These are phyloP conservation scores for Niebla homalea DNA, from an alignment of 495 filamentous ascomycete species.

Conservation along the genomic window DNA sequence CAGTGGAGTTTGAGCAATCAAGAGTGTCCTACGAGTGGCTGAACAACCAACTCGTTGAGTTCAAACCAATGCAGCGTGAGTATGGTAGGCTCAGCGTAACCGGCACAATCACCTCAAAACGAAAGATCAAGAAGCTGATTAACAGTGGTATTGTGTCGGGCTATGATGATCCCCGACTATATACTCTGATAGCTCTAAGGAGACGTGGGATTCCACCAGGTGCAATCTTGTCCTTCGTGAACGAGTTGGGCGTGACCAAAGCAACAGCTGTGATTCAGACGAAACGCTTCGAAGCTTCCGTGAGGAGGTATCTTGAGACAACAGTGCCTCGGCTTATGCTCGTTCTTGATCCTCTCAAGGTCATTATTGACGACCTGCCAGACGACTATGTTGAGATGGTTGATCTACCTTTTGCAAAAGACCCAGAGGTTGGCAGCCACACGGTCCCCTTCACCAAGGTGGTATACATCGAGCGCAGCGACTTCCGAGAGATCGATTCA, in stretches of 20 bases:
- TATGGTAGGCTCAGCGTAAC: conserved; percentile 66
- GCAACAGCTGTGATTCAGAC: conserved; percentile 58
- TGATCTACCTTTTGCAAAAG: conserved; percentile 63
- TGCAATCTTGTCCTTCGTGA: conserved; percentile 75
- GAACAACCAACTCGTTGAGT: conserved; percentile 57
- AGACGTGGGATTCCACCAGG: conserved; percentile 75
- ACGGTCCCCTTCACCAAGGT: conserved; percentile 67
- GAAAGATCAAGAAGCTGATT: conserved; percentile 66
- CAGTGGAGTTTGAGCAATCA: conserved; percentile 67
- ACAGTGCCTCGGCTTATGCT: conserved; percentile 79
- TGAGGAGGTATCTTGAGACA: conserved; percentile 69
- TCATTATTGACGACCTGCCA: conserved; percentile 62
- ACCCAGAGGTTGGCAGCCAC: conserved; percentile 45
- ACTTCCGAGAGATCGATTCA: conserved; percentile 78
- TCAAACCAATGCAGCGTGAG: conserved; percentile 79
- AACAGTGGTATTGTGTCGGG: conserved; percentile 57
- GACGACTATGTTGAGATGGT: conserved; percentile 50
- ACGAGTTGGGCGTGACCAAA: conserved; percentile 79
- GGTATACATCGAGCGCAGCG: conserved; percentile 83
- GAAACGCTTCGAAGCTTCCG: conserved; percentile 59
- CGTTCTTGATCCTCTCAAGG: conserved; percentile 54
- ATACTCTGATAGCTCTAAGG: conserved; percentile 73
- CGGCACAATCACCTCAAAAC: conserved; percentile 74
- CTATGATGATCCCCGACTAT: conserved; percentile 84
- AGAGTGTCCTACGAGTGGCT: conserved; percentile 83